Conservation (phyloP, 495 filamentous ascomycete species). For the Cercophora scortea region DNA sequence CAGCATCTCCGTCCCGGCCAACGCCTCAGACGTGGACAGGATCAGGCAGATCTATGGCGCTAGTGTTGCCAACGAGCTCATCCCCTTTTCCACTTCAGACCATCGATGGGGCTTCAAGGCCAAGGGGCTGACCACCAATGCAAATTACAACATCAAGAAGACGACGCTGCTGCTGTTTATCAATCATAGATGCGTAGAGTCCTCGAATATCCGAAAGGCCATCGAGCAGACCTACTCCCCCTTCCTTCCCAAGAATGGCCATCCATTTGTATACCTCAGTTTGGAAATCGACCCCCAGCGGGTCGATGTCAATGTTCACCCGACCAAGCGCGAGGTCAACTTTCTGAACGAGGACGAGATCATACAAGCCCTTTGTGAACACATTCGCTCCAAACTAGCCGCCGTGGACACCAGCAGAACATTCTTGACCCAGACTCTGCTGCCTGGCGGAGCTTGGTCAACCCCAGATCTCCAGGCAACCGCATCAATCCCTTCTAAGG, state of each 20-base stretch:
- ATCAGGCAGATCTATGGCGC: constrained; percentile 87
- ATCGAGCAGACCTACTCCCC: constrained; percentile 84
- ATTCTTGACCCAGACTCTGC: constrained; percentile 85
- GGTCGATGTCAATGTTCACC: constrained; percentile 97
- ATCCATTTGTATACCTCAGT: constrained; percentile 90
- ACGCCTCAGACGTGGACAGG: constrained; percentile 65
- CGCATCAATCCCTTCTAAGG: constrained; percentile 25
- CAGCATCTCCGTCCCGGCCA: constrained; percentile 68
- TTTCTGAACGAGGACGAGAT: constrained; percentile 98
- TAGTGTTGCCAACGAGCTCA: constrained; percentile 79
- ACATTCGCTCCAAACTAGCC: constrained; percentile 70
- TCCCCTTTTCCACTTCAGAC: constrained; percentile 67
- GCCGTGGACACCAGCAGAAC: constrained; percentile 92
- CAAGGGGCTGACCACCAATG: constrained; percentile 78
- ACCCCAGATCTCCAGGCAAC: constrained; percentile 23
- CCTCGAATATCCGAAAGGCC: constrained; percentile 77
- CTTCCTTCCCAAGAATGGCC: constrained; percentile 90
- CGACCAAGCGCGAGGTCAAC: constrained; percentile 96
- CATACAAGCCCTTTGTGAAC: constrained; percentile 76
- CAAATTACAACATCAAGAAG: constrained; percentile 92
- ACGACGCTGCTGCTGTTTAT: constrained; percentile 90
- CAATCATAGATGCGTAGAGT: constrained; percentile 96
- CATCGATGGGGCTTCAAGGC: constrained; percentile 76
- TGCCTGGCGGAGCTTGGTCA: constrained; percentile 56
- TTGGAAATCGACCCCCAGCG: constrained; percentile 88